Evolutionary conservation across 2,329 filamentous ascomycete genomes (phyloP).

Genomic region (Microascus cirrosus): DNA sequence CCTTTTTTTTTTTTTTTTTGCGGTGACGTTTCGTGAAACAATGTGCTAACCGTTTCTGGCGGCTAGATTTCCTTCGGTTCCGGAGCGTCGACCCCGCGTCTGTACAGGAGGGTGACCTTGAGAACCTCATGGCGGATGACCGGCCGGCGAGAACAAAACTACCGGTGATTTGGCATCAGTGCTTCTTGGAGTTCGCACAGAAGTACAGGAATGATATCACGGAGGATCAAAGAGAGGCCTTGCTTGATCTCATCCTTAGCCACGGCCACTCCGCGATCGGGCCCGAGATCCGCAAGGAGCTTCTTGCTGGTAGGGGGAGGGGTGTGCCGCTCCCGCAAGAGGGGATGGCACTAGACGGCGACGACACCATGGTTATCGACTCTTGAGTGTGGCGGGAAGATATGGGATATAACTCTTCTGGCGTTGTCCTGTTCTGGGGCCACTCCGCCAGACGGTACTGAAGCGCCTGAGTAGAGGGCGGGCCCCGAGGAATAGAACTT

Average conservation of each 20-base stretch:
- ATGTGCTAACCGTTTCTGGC: not conserved
- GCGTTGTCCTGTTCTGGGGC: not conserved
- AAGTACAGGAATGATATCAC: conserved; percentile 93
- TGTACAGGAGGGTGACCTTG: conserved; percentile 39
- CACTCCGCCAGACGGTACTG: not conserved
- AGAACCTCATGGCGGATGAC: conserved; percentile 31
- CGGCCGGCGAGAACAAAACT: conserved; percentile 52
- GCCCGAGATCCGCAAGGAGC: conserved; percentile 79
- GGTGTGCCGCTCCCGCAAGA: conserved; percentile 51
- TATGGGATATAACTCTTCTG: not conserved
- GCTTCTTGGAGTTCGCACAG: conserved; percentile 82
- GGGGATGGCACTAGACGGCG: conserved; percentile 49
- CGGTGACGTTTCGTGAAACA: not conserved
- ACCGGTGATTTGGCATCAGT: conserved; percentile 95
- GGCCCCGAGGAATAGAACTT: not conserved
- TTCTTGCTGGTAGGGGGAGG: conserved; percentile 78
- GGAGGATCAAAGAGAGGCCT: conserved; percentile 83
- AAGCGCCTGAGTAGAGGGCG: not conserved
- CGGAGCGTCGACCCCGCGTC: conserved; percentile 54
- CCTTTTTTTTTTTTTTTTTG: not conserved
- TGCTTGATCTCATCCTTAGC: conserved; percentile 75
- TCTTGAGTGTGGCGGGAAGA: conserved; percentile 9
- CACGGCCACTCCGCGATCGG: conserved; percentile 83
- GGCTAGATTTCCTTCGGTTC: conserved; percentile 75
- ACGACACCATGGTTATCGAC: conserved; percentile 84